These are phyloP conservation scores for Fusarium setosum DNA, from an alignment of 2,329 filamentous ascomycete genomes.

Conservation along the genomic window DNA sequence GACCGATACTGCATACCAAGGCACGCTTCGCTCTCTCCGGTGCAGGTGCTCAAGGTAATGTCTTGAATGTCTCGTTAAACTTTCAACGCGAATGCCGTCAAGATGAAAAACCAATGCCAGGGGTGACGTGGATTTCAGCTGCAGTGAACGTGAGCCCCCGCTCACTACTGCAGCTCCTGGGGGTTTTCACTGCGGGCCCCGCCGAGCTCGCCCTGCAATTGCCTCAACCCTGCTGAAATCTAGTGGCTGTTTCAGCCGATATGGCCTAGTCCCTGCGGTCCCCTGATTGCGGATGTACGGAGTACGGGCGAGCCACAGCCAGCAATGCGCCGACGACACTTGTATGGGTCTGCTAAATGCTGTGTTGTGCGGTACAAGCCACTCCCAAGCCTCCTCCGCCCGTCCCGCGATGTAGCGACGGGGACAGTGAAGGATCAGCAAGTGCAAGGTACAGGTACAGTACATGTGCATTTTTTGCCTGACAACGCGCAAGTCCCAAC, in stretches of 20 bases:
- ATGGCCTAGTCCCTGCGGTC: conserved; percentile 20
- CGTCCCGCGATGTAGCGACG: conserved; percentile 16
- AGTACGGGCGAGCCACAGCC: conserved; percentile 29
- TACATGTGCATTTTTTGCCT: conserved; percentile 20
- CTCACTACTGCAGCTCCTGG: conserved; percentile 13
- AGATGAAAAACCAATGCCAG: conserved; percentile 14
- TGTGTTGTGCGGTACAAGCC: conserved; percentile 29
- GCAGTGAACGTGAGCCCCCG: conserved; percentile 19
- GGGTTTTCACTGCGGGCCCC: conserved; percentile 2
- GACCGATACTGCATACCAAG: neutral
- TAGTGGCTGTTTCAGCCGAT: conserved; percentile 41
- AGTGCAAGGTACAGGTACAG: conserved; percentile 20
- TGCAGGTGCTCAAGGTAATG: neutral
- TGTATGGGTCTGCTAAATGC: no score
- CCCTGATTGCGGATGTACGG: conserved; percentile 30
- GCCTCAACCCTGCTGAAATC: conserved; percentile 18
- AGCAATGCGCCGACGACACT: conserved; percentile 31
- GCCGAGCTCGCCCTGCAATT: neutral
- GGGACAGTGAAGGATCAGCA: neutral
- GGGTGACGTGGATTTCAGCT: conserved; percentile 39
- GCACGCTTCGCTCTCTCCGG: neutral
- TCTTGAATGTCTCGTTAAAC: neutral
- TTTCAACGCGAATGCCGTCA: neutral
- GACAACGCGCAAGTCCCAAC: conserved; percentile 24
- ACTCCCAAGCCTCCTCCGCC: conserved; percentile 25